These are phyloP conservation scores for Dalbergia oliveri DNA, from an alignment of 306 rosid species.

Conservation along the genomic window DNA sequence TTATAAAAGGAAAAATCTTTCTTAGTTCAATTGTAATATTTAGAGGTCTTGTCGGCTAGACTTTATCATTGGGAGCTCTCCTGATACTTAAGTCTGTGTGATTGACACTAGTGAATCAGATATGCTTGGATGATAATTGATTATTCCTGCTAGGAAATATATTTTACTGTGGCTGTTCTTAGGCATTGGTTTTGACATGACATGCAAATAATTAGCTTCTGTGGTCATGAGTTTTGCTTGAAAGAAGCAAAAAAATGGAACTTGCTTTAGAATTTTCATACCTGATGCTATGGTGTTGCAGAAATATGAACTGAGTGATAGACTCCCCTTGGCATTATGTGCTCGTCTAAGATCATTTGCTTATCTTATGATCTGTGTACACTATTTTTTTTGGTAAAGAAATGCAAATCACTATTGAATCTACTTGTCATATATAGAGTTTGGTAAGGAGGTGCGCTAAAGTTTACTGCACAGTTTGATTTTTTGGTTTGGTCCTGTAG, in stretches of 20 bases:
- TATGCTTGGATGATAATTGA: slow-evolving; percentile 8
- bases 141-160: neutral
- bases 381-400: no score
- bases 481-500: neutral
- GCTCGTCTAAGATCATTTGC: neutral
- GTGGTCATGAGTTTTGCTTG: slow-evolving; percentile 18
- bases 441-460: neutral
- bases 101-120: slow-evolving; percentile 31
- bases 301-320: slow-evolving; percentile 11
- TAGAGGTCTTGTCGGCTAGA: slow-evolving; percentile 15
- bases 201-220: neutral
- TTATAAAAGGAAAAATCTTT: slow-evolving; percentile 13
- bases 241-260: neutral
- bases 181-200: slow-evolving; percentile 17
- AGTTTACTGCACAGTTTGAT: neutral
- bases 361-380: neutral
- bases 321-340: neutral
- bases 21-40: slow-evolving; percentile 17
- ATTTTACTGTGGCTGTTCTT: slow-evolving; percentile 2
- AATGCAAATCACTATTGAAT: neutral
- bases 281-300: neutral
- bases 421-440: slow-evolving; percentile 4
- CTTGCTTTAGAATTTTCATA: slow-evolving; percentile 28
- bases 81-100: slow-evolving; percentile 32
- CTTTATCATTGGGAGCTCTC: slow-evolving; percentile 1